Percentiles rank a stretch among this genome's conserved stretches.
Evolutionary conservation across 2,329 filamentous ascomycete species (phyloP).

Genomic region (Colletotrichum tabaci): DNA sequence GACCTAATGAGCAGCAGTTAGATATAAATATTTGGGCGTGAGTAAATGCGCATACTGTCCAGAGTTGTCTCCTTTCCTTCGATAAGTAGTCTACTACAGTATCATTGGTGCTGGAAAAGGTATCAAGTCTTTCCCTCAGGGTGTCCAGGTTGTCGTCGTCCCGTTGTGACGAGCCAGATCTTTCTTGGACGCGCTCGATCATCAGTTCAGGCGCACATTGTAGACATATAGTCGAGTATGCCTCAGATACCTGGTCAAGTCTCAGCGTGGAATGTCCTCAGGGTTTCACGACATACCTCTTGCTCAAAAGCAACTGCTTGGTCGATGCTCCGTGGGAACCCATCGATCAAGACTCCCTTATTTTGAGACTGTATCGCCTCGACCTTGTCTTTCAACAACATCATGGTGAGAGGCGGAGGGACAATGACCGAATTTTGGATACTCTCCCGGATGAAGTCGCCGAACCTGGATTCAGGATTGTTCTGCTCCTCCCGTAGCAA

Average conservation of each 20-base stretch:
- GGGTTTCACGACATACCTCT: too few species aligned
- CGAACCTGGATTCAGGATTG: constrained; percentile 8
- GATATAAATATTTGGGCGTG: too few species aligned
- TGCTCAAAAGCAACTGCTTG: too few species aligned
- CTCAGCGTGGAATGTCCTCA: background rate
- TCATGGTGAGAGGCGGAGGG: background rate
- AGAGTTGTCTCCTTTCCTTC: background rate
- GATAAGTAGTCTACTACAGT: constrained; percentile 1
- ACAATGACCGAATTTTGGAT: constrained; percentile 20
- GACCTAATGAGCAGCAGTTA: background rate
- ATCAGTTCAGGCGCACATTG: constrained; percentile 5
- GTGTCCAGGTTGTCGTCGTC: constrained; percentile 1
- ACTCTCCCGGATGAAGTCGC: constrained; percentile 24
- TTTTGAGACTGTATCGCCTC: too few species aligned
- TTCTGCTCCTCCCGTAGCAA: constrained; percentile 41
- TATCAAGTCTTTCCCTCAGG: background rate
- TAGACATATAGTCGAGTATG: constrained; percentile 17
- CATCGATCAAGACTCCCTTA: too few species aligned
- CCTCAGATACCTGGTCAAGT: background rate
- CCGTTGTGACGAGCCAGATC: constrained; percentile 12
- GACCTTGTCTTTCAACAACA: too few species aligned
- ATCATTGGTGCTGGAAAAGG: background rate
- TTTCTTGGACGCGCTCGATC: constrained; percentile 2
- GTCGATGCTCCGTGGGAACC: too few species aligned
- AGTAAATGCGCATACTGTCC: background rate